phyloP scores from a whole-genome alignment of 192 early-diverging fungal species.

The Allomyces macrogynus region DNA sequence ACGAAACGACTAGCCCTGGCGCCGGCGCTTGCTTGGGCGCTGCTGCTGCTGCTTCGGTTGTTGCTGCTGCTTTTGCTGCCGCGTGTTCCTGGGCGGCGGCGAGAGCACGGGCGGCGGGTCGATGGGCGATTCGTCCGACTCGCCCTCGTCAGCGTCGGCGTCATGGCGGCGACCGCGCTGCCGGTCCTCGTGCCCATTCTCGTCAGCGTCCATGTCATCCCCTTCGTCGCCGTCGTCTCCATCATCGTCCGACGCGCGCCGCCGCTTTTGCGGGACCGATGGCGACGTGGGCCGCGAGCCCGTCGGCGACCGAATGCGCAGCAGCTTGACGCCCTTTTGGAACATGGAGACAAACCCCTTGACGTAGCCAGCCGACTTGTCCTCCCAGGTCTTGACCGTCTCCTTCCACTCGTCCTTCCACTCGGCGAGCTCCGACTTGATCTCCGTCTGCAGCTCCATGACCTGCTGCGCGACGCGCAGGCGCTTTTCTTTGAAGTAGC shows the following conservation, averaged over 20 bases:
- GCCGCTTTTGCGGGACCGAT: neutral
- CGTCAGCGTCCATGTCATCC: neutral
- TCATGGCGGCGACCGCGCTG: too few species aligned
- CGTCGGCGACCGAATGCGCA: neutral
- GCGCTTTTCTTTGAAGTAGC: conserved; percentile 40
- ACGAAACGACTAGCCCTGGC: too few species aligned
- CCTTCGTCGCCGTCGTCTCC: neutral
- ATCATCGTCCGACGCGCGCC: neutral
- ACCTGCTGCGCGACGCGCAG: neutral
- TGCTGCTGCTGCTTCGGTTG: too few species aligned
- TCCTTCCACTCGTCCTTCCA: neutral
- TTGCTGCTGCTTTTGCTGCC: too few species aligned
- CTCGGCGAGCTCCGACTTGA: neutral
- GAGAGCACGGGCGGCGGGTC: too few species aligned
- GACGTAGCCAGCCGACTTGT: neutral
- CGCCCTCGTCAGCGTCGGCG: too few species aligned
- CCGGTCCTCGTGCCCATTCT: too few species aligned
- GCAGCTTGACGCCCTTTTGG: neutral
- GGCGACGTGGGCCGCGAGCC: neutral
- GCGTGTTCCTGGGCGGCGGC: too few species aligned
- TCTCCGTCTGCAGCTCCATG: neutral
- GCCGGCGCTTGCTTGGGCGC: too few species aligned
- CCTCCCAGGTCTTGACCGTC: neutral
- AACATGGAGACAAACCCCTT: neutral
- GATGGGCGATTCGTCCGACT: too few species aligned